phyloP scores from a whole-genome alignment of 140 eudicot species.

The Ambrosia hybrid region DNA sequence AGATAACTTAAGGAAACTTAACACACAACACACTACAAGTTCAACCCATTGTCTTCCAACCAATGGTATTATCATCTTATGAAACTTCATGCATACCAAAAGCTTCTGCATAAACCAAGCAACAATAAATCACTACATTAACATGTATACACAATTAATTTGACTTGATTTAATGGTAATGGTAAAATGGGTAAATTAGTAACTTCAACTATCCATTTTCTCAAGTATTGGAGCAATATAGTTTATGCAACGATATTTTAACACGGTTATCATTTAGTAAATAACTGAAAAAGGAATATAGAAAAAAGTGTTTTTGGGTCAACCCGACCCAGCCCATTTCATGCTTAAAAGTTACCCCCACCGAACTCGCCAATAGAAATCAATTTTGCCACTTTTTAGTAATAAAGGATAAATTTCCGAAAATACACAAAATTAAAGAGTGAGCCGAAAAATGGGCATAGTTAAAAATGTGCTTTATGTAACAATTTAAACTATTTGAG shows the following conservation, averaged over 20 bases:
- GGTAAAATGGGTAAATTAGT: background rate
- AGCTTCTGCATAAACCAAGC: conserved; percentile 23
- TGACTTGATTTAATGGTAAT: background rate
- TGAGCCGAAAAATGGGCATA: background rate
- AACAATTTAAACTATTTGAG: too few species aligned
- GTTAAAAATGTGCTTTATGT: too few species aligned
- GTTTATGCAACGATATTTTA: background rate
- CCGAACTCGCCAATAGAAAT: too few species aligned
- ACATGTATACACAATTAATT: background rate
- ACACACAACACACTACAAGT: conserved; percentile 26
- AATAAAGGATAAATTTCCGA: background rate
- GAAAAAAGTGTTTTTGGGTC: background rate
- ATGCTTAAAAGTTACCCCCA: too few species aligned
- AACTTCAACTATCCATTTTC: background rate
- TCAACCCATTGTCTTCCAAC: conserved; percentile 6
- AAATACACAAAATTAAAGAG: background rate
- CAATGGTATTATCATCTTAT: background rate
- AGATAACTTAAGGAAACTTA: background rate
- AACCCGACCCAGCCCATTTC: too few species aligned
- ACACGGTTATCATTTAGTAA: background rate
- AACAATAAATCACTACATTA: background rate
- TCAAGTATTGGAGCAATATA: background rate
- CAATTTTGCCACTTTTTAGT: too few species aligned
- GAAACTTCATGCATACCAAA: background rate
- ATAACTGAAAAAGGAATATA: background rate